Conservation (phyloP, 805 yeast species). For the Saccharomycopsis amapae region DNA sequence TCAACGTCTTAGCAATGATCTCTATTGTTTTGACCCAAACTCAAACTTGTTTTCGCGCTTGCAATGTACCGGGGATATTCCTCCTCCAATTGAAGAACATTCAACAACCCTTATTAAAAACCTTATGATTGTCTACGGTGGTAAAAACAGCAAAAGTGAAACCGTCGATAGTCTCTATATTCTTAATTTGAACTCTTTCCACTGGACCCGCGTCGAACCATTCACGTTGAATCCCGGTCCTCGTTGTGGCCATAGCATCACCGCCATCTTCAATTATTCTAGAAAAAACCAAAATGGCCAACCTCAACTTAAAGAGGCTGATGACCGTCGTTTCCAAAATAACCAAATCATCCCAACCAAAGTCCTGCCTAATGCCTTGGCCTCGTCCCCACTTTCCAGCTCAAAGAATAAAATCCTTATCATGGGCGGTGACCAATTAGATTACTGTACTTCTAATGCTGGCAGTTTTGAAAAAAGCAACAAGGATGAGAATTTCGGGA, state of each 20-base stretch:
- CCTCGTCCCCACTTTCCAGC: conserved; percentile 5
- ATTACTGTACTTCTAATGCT: conserved; percentile 46
- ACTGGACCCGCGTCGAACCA: conserved; percentile 53
- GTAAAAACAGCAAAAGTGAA: conserved; percentile 68
- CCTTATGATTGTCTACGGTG: conserved; percentile 81
- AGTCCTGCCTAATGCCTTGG: conserved; percentile 16
- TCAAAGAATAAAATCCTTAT: conserved; percentile 59
- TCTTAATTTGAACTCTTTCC: conserved; percentile 63
- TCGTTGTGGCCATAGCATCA: conserved; percentile 86
- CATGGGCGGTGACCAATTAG: conserved; percentile 88
- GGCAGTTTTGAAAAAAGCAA: conserved; percentile 47
- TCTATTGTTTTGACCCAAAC: conserved; percentile 74
- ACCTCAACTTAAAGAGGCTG: neutral
- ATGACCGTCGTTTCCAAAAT: conserved; percentile 15
- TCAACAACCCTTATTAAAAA: conserved; percentile 75
- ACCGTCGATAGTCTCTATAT: conserved; percentile 61
- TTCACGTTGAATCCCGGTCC: conserved; percentile 59
- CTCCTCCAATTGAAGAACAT: conserved; percentile 89
- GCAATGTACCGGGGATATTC: conserved; percentile 42
- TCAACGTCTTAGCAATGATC: conserved; percentile 59
- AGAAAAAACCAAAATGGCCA: conserved; percentile 5
- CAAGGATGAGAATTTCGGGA: conserved; percentile 48
- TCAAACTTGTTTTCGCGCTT: conserved; percentile 64
- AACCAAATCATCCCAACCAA: conserved; percentile 6
- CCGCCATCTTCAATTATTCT: conserved; percentile 46